Evolutionary conservation across 2,329 filamentous ascomycete genomes (phyloP), one percentile per base, ranked within the genome.

Genomic region (Pseudopyricularia javanii): DNA sequence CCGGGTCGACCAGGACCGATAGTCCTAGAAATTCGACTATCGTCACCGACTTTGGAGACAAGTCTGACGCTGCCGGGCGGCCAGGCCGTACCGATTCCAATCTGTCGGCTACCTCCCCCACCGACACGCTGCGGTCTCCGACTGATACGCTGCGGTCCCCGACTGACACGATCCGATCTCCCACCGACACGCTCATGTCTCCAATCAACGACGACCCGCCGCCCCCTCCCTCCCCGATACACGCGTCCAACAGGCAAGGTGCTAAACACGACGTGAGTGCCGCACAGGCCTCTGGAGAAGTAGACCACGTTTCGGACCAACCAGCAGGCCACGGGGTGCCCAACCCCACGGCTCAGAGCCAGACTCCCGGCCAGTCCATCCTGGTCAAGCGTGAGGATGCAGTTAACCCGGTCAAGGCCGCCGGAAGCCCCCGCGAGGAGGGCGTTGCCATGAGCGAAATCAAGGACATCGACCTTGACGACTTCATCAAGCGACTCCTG

Each of bases 401-500:
- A 20, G 76, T 85, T 56, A 88, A 83, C 59, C 83, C 85, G 2
- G 75, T 88, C 53, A 57, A 57, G 3, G 56, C 68, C n/a, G 61
- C 76, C 33, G 73, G 77, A 53, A 65, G 9, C 34, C 26, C 45
- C 8, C 43, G 67, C 43, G 73, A 75, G 22, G 79, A 83, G 14
- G 32, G 45, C 7, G 86, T 95, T 69, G 86, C 88, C 57, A 94
- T 97, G 77, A 83, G 86, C 53, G 88, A 94, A 22, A 80, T 97
- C 63, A 95, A 95, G 68, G 82, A 91, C 34, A 88, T 93, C 60
- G 93, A 98, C 65, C 75, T 98, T 30, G 93, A 98, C 64, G 93
- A 98, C 64, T 96, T 95, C 76, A 98, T 98, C 65, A 90, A 91
- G 62, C 83, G 93, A 45, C 79, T 98, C 45, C 74, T 98, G 52